Evolutionary conservation across 768 basidiomycete species (phyloP).

Genomic region (Multifurca ochricompacta): DNA sequence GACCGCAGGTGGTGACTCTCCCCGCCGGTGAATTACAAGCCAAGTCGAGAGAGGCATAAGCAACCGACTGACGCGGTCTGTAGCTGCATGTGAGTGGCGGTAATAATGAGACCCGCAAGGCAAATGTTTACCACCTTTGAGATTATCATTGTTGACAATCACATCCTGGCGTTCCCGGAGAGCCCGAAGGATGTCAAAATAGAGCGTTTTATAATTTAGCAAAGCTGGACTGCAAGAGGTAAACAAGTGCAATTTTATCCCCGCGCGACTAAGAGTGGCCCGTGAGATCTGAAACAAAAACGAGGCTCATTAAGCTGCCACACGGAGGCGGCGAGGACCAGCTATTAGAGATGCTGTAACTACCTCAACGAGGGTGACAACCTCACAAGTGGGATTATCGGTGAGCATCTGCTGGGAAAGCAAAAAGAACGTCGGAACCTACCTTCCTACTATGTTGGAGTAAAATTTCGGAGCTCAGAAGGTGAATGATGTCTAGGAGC

Average conservation of each 20-base stretch:
- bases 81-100: conserved; percentile 1
- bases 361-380: conserved; percentile 22
- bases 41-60: conserved; percentile 20
- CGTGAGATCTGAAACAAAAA: conserved; percentile 20
- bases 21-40: conserved; percentile 17
- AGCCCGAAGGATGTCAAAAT: conserved; percentile 20
- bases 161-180: conserved; percentile 14
- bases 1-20: background rate
- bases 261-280: conserved; percentile 17
- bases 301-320: conserved; percentile 9
- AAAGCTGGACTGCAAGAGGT: conserved; percentile 15
- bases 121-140: conserved; percentile 15
- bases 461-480: conserved; percentile 16
- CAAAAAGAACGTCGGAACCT: background rate
- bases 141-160: conserved; percentile 10
- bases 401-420: background rate
- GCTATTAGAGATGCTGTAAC: background rate
- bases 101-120: background rate
- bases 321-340: conserved; percentile 1
- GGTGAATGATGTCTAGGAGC: conserved; percentile 15
- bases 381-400: conserved; percentile 11
- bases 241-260: conserved; percentile 18
- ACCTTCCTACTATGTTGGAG: conserved; percentile 20
- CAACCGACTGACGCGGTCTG: conserved; percentile 17
- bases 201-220: conserved; percentile 16